A percentile compares a stretch with the other conserved stretches of the same genome.
Evolutionary conservation across 768 basidiomycete species (phyloP).

Genomic region (Boletellus sp.): DNA sequence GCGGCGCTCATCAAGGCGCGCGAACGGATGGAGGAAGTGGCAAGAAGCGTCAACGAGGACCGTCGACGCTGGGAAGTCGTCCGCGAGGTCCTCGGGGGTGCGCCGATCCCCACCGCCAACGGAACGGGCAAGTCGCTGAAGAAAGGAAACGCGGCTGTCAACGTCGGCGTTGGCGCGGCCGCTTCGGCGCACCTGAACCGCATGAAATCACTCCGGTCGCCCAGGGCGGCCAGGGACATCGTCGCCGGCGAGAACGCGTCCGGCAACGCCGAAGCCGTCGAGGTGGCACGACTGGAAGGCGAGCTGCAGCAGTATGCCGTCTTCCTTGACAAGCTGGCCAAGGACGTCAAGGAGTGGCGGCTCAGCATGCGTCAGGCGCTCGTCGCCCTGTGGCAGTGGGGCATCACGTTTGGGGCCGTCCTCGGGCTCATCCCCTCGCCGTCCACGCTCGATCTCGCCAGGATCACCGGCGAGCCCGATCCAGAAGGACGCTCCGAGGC

Average conservation of each 20-base stretch:
- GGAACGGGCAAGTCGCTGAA: constrained; percentile 35
- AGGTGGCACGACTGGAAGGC: constrained; percentile 52
- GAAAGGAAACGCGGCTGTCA: constrained; percentile 38
- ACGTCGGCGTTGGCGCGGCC: constrained; percentile 43
- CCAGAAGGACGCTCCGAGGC: constrained; percentile 47
- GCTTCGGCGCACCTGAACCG: constrained; percentile 56
- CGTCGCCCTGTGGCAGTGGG: constrained; percentile 55
- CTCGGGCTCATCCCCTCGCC: constrained; percentile 53
- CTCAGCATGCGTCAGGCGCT: constrained; percentile 48
- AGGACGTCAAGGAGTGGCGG: constrained; percentile 62
- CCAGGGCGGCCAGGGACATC: constrained; percentile 32
- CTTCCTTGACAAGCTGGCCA: constrained; percentile 61
- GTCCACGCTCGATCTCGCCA: constrained; percentile 12
- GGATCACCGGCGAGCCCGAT: constrained; percentile 13
- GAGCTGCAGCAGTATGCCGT: constrained; percentile 54
- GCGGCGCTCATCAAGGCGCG: constrained; percentile 27
- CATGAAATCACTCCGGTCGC: constrained; percentile 50
- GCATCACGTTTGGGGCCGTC: constrained; percentile 60
- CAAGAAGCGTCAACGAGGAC: constrained; percentile 75
- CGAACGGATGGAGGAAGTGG: constrained; percentile 63
- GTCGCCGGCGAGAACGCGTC: constrained; percentile 19
- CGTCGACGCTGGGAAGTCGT: constrained; percentile 75
- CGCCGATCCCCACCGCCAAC: constrained; percentile 34
- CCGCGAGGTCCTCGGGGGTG: constrained; percentile 59
- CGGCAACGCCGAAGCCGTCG: constrained; percentile 41